Evolutionary conservation across 345 rosid species (phyloP).

Genomic region (Brassica cretica): DNA sequence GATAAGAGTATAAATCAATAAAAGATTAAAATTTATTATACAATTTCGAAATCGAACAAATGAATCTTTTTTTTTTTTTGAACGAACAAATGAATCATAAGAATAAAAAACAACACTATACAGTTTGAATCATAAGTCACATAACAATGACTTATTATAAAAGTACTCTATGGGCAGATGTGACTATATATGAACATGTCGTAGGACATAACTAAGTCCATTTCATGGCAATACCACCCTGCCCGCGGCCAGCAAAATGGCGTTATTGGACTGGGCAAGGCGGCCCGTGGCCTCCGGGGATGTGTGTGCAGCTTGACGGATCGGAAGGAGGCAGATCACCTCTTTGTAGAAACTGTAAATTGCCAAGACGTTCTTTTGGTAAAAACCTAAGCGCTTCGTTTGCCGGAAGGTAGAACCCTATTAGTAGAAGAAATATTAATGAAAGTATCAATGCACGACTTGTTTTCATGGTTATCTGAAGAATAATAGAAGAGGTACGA

Average conservation of each 20-base stretch:
- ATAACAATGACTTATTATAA: neutral
- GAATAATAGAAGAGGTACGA: neutral
- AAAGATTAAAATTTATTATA: neutral
- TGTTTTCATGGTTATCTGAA: neutral
- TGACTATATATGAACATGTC: neutral
- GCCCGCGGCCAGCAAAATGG: neutral
- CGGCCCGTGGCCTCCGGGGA: constrained; percentile 3
- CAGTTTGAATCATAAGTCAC: neutral
- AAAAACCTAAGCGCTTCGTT: neutral
- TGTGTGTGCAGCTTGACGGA: neutral
- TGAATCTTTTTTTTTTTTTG: neutral
- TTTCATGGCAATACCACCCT: neutral
- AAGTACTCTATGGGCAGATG: neutral
- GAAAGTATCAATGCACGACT: neutral
- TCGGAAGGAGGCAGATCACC: neutral
- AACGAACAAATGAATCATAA: neutral
- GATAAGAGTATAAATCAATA: neutral
- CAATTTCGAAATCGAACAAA: neutral
- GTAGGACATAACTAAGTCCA: neutral
- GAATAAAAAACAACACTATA: neutral
- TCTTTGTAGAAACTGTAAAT: constrained; percentile 5
- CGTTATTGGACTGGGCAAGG: neutral
- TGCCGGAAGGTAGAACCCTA: neutral
- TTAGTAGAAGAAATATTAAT: neutral
- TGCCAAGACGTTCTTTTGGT: constrained; percentile 5